Evolutionary conservation across 768 basidiomycete species (phyloP).

Genomic region (Russula foetens): DNA sequence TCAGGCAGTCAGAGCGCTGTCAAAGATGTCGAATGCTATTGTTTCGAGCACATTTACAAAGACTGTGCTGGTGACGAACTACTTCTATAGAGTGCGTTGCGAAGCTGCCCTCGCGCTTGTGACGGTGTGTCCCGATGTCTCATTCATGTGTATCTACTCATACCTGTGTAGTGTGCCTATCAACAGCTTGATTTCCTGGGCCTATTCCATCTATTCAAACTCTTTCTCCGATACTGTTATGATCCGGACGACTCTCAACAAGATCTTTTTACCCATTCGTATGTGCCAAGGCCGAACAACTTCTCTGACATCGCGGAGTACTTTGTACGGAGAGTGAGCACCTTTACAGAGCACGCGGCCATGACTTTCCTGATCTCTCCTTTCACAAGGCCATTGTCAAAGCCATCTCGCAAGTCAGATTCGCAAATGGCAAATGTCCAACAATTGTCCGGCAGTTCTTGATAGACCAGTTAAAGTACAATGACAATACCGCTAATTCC

Average conservation of each 20-base stretch:
- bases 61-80: conserved; percentile 89
- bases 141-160: conserved; percentile 11
- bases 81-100: conserved; percentile 92
- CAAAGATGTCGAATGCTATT: conserved; percentile 73
- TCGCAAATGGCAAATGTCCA: conserved; percentile 81
- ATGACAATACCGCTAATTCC: conserved; percentile 87
- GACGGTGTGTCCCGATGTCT: conserved; percentile 42
- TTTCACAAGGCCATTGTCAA: conserved; percentile 60
- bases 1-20: conserved; percentile 85
- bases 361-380: neutral
- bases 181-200: conserved; percentile 80
- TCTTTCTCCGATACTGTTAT: conserved; percentile 86
- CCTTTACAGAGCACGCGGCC: neutral
- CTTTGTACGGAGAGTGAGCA: conserved; percentile 82
- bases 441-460: conserved; percentile 80
- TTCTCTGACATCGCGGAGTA: conserved; percentile 90
- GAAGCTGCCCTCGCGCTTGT: conserved; percentile 86
- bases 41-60: conserved; percentile 89
- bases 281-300: conserved; percentile 92
- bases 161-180: conserved; percentile 62
- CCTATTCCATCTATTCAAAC: conserved; percentile 91
- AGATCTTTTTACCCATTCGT: conserved; percentile 79
- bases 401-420: conserved; percentile 79
- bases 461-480: conserved; percentile 88
- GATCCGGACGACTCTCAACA: conserved; percentile 76